Evolutionary conservation across 495 filamentous ascomycete genomes (phyloP).

Genomic region (Annulohypoxylon maeteangense): DNA sequence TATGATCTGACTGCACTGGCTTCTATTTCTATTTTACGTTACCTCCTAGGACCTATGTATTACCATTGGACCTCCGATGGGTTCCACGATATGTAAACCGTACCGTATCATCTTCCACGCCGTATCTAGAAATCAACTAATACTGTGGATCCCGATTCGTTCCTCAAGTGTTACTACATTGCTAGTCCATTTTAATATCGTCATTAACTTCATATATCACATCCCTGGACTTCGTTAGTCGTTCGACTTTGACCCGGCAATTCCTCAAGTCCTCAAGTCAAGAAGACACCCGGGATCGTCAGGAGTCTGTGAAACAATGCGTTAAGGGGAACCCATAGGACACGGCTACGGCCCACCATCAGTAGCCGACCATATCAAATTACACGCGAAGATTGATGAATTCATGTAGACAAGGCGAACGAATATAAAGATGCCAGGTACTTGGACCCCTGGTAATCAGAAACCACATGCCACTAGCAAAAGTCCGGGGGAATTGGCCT

Average conservation of each 20-base stretch:
- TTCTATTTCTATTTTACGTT: neutral
- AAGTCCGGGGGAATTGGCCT: constrained; percentile 35
- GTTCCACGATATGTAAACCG: constrained; percentile 17
- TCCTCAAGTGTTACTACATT: constrained; percentile 19
- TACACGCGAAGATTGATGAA: constrained; percentile 23
- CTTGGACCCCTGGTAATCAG: constrained; percentile 17
- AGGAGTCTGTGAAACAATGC: constrained; percentile 20
- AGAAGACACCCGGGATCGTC: constrained; percentile 10
- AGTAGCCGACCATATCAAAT: constrained; percentile 10
- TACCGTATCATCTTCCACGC: constrained; percentile 18
- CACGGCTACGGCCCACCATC: constrained; percentile 13
- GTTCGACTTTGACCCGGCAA: constrained; percentile 8
- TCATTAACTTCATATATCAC: constrained; percentile 24
- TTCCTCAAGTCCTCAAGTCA: neutral
- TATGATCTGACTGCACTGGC: constrained; percentile 29
- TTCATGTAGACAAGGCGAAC: constrained; percentile 24
- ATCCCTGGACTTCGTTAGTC: constrained; percentile 17
- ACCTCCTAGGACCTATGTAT: too few species aligned
- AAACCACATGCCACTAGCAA: constrained; percentile 23
- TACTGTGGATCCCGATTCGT: constrained; percentile 36
- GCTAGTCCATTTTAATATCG: constrained; percentile 27
- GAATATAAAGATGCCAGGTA: constrained; percentile 11
- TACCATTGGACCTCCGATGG: neutral
- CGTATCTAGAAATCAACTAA: constrained; percentile 12
- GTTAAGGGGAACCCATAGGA: constrained; percentile 22